Percentiles rank a stretch among this genome's conserved stretches.
phyloP scores from a whole-genome alignment of 345 rosid genomes.

The Camelina laxa region DNA sequence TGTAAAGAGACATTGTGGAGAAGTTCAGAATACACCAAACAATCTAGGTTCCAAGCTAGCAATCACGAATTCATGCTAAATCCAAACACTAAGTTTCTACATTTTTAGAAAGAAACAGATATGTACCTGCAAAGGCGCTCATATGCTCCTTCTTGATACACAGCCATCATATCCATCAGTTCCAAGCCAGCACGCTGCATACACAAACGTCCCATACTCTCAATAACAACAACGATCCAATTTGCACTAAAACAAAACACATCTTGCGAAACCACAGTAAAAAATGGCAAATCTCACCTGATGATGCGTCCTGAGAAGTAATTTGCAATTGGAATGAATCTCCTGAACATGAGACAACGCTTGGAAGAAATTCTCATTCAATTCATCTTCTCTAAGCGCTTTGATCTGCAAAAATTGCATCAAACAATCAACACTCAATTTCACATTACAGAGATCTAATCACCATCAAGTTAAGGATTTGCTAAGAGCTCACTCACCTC shows the following conservation, averaged over 20 bases:
- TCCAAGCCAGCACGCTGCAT: constrained; percentile 98
- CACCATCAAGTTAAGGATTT: constrained; percentile 1
- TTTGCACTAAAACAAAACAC: background rate
- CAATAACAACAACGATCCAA: constrained; percentile 12
- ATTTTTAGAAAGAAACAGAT: constrained; percentile 4
- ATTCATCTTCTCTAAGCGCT: constrained; percentile 87
- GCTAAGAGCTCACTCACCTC: constrained; percentile 60
- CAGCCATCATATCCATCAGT: constrained; percentile 99
- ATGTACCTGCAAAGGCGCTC: constrained; percentile 95
- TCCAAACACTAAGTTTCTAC: constrained; percentile 16
- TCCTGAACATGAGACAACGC: constrained; percentile 96
- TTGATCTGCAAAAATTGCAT: constrained; percentile 57
- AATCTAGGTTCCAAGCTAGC: constrained; percentile 9
- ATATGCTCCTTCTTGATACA: constrained; percentile 98
- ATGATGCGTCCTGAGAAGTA: constrained; percentile 94
- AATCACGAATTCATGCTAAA: background rate
- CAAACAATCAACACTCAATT: constrained; percentile 11
- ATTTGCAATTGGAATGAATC: constrained; percentile 93
- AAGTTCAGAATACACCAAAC: constrained; percentile 3
- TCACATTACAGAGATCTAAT: constrained; percentile 16
- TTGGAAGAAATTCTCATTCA: constrained; percentile 83
- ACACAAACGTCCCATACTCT: constrained; percentile 19
- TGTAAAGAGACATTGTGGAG: constrained; percentile 32
- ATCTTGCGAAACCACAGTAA: background rate
- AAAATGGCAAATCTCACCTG: constrained; percentile 54